Conservation (phyloP, 2,329 filamentous ascomycete species). For the Waltergamsia citrina region DNA sequence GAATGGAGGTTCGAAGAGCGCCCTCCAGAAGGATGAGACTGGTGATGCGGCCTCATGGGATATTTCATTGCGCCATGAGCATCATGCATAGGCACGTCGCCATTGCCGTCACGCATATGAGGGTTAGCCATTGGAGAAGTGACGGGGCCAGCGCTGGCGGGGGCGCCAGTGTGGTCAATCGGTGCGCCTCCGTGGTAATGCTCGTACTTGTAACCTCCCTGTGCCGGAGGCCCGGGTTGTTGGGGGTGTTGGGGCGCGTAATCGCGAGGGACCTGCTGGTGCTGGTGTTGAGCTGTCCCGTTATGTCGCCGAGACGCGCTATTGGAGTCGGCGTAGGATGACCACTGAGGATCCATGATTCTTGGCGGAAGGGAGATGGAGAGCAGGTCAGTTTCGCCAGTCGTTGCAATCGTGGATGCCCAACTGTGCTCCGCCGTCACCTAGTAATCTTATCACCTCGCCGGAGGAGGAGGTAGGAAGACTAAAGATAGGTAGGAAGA, state of each 20-base stretch:
- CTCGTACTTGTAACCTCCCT: constrained; percentile 57
- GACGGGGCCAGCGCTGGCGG: constrained; percentile 38
- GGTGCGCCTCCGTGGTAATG: constrained; percentile 42
- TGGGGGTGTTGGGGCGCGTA: constrained; percentile 25
- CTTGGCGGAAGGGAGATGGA: too few species aligned
- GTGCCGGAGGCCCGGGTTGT: constrained; percentile 23
- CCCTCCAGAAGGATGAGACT: constrained; percentile 55
- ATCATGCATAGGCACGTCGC: constrained; percentile 82
- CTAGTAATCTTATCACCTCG: too few species aligned
- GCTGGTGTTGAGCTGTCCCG: constrained; percentile 20
- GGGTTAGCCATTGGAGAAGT: constrained; percentile 46
- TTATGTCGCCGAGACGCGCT: constrained; percentile 57
- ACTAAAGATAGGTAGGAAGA: too few species aligned
- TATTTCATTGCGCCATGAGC: constrained; percentile 77
- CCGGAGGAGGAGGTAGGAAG: too few species aligned
- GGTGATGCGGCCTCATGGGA: constrained; percentile 67
- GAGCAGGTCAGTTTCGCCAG: too few species aligned
- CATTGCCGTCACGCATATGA: constrained; percentile 60
- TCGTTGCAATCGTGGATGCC: too few species aligned
- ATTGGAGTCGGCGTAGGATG: constrained; percentile 55
- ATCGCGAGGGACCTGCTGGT: constrained; percentile 29
- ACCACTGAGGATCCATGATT: constrained; percentile 37
- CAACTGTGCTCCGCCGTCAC: too few species aligned
- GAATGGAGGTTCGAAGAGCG: constrained; percentile 58
- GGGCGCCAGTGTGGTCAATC: constrained; percentile 13